These are phyloP conservation scores for Rhodotorula sp. DNA, from an alignment of 1,284 basidiomycete genomes.

Conservation along the genomic window DNA sequence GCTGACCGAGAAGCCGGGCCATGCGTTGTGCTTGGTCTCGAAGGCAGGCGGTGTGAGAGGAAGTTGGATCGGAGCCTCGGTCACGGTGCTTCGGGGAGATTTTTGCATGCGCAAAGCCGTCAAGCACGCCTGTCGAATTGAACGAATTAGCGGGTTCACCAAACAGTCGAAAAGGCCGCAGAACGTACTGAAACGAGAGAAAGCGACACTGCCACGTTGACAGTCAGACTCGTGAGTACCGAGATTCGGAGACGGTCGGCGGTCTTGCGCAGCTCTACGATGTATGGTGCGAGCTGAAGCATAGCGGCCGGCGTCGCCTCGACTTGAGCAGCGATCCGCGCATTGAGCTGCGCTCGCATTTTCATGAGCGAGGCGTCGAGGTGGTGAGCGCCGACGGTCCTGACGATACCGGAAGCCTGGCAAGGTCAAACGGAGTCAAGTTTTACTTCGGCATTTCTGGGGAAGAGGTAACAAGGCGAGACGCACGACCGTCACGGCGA, in stretches of 20 bases:
- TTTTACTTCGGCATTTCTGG: neutral
- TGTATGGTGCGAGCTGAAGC: neutral
- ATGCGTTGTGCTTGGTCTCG: neutral
- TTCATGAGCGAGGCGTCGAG: neutral
- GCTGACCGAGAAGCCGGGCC: neutral
- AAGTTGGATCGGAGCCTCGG: neutral
- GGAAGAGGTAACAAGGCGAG: neutral
- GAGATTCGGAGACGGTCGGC: neutral
- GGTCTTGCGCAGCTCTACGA: neutral
- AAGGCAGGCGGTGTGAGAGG: neutral
- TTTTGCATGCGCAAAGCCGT: neutral
- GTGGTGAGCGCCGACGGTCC: neutral
- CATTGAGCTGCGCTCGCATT: neutral
- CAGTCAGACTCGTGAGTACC: neutral
- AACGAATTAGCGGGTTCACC: neutral
- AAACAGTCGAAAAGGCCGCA: too few relatives aligned
- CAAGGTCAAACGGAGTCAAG: neutral
- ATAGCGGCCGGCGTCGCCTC: neutral
- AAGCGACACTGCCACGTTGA: neutral
- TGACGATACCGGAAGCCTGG: neutral
- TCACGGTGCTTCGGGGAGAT: too few relatives aligned
- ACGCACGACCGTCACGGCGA: neutral
- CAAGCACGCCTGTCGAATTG: too few relatives aligned
- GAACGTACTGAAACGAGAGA: neutral
- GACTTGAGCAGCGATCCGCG: neutral